Evolutionary conservation across 2,329 filamentous ascomycete genomes (phyloP), one percentile per base, ranked within the genome.

Genomic region (Clarireedia homoeocarpa): DNA sequence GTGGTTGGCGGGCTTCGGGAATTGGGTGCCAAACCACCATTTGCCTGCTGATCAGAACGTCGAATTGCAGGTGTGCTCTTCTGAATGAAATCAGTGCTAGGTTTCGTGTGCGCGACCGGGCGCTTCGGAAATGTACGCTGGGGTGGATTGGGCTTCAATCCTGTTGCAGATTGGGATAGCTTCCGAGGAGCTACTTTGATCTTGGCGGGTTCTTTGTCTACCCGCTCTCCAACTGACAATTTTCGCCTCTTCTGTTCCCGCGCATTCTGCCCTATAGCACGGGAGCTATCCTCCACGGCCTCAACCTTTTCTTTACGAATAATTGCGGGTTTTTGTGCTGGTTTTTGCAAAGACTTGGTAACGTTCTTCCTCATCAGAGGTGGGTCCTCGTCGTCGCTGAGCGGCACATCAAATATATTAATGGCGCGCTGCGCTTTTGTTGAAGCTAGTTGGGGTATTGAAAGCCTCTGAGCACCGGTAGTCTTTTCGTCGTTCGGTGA

Each of bases 211-310:
- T 57, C 59, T 38, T 42, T 53, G 27, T 45, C 45, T 12, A 34
- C 30, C 26, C 20, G 55, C 12, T 47, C 55, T 14, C 48, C 40
- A 34, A 64, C 63, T 14, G 65, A 67, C 9, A 69, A 42, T 42
- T 66, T 67, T 23, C 61, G 53, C 24, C 62, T 63, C 50, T 68
- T 68, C 38, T 59, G 62, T n/a, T 59, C 63, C 36, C 53, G 56
- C 12, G 36, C 40, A 23, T 58, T 58, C 9, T 53, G 58, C 27
- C 20, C 20, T 26, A 42, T 34, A 10, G 10, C 17, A 20, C 20
- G 34, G 14, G 10, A 15, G 20, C 24, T 5, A 14, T 26, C 46
- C 50, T 38, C 45, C 23, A 17, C 34, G n/a, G 20, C 34, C 14
- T 15, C 24, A 5, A 44, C 2, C 6, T 50, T 55, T 15, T 17